Evolutionary conservation across 1,139 yeast genomes (phyloP), one percentile per base, ranked within the genome.

Genomic region (Zygosaccharomyces sapae): DNA sequence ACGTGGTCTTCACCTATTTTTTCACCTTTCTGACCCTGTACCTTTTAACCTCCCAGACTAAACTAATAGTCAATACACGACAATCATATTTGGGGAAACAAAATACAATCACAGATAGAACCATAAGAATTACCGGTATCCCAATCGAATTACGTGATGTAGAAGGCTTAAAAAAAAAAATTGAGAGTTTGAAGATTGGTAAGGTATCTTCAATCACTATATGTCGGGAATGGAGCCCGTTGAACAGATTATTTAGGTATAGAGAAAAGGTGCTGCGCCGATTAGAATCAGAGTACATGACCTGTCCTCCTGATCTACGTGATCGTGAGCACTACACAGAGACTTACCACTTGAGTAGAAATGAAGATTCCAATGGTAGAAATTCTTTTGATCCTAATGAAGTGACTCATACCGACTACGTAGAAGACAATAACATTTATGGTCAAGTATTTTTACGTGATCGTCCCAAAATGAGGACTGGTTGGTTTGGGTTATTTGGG

Each of bases 21-120:
- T 90, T 92, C 68, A 87, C 97, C 1, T 70, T 77, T 16, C 65
- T 89, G 39, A 80, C 92, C 0, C 72, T 82, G 44, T 74, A 76
- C 53, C 75, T 80, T 56, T 66, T 90, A 47, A 75, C 81, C 56
- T 71, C 78, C 29, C 92, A 83, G 56, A 87, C 97, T 0, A 74
- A 76, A 51, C 72, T 76, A 49, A 88, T 92, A 35, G 83, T 90
- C 25, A 73, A 75, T 49, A 82, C 86, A 18, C 76, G 98, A 49
- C 98, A 92, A 63, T 73, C 75, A 54, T 86, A 86, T 62, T 71
- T 92, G 55, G 97, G 97, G 0, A 78, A 81, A 44, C 97, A 90
- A 63, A 85, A 86, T 63, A 84, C 96, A 5, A 79, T 92, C 46
- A 89, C 97, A 0, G 98, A 92, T 71, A 74, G 97, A 59, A 92